These are phyloP conservation scores for Hydnum rufescens DNA, from an alignment of 768 basidiomycete genomes.

Conservation along the genomic window DNA sequence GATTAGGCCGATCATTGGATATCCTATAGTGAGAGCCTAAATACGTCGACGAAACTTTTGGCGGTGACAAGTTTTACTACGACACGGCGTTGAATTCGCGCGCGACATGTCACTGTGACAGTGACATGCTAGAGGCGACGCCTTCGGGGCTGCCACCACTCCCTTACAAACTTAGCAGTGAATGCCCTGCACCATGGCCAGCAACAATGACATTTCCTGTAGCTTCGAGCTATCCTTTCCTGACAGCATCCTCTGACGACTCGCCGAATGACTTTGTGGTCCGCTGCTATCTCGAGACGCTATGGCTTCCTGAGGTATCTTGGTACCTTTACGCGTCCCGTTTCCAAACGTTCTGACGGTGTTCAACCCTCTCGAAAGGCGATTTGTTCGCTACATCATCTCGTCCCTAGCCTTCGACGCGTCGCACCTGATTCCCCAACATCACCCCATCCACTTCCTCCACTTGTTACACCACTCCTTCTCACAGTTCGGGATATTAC, in stretches of 20 bases:
- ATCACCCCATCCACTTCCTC: slow-evolving; percentile 38
- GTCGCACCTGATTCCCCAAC: slow-evolving; percentile 23
- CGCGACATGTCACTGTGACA: too few relatives aligned
- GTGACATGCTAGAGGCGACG: too few relatives aligned
- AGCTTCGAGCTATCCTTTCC: background rate
- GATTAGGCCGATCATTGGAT: too few relatives aligned
- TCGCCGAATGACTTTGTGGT: slow-evolving; percentile 36
- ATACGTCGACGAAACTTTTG: too few relatives aligned
- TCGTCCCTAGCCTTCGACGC: slow-evolving; percentile 37
- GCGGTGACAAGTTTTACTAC: too few relatives aligned
- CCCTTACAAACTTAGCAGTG: background rate
- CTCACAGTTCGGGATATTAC: slow-evolving; percentile 33
- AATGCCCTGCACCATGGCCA: background rate
- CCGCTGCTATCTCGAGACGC: slow-evolving; percentile 51
- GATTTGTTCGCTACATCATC: slow-evolving; percentile 41
- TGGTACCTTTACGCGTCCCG: background rate
- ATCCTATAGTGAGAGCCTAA: too few relatives aligned
- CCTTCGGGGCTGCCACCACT: too few relatives aligned
- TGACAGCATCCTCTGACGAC: slow-evolving; percentile 22
- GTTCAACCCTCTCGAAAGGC: slow-evolving; percentile 13
- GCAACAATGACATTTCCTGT: background rate
- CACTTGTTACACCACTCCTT: slow-evolving; percentile 30
- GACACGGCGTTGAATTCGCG: too few relatives aligned
- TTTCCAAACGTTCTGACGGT: slow-evolving; percentile 22
- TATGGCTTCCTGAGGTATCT: slow-evolving; percentile 58